Base-by-base conservation (phyloP, 2,329 filamentous ascomycete genomes). In the Xylaria sp. region DNA sequence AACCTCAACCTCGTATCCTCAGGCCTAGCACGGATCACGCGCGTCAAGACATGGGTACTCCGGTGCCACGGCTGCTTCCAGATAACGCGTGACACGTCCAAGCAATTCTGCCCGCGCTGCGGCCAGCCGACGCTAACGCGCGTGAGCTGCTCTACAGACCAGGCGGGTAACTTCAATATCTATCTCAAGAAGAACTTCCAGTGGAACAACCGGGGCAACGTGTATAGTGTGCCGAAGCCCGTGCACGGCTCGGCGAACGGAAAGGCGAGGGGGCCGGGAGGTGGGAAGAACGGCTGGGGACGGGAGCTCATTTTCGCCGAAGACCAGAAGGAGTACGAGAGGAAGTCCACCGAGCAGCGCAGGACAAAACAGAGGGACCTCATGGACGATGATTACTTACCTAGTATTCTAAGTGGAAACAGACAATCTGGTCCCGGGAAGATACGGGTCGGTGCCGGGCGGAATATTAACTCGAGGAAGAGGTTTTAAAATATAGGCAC, bases 181-280 rank as follows among this genome's bases (percentile, higher is more conserved):
- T 92, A 97, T 77, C 84, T 99, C 66, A 97, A 97, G 84, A 90
- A 90, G 80, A 97, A 97, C 79, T 97, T 96, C 84, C 93, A 97
- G 81, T 97, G 91, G 90, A 98, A 97, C 81, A 97, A 91, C 72
- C 87, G 94, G 27, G 96, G 96, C 59, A 96, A 97, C 79, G 88
- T 93, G 42, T 99, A 91, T 83, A 96, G 93, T 78, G 89, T 99
- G 50, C 96, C 96, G 1, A 98, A 97, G 82, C 92, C 96, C 0
- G 87, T 92, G 13, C 89, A 92, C 67, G 96, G 96, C 1, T 90
- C 87, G 15, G 81, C 94, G 6, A 97, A 89, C 78, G 94, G 93
- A 53, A 93, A 94, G 78, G 85, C 83, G 81, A 79, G 87, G 81
- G 84, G 80, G 5, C 74, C 83, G 49, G 89, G 88, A 1, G 94